Conservation (phyloP, 1,139 yeast species). For the Wickerhamomyces sp. region DNA sequence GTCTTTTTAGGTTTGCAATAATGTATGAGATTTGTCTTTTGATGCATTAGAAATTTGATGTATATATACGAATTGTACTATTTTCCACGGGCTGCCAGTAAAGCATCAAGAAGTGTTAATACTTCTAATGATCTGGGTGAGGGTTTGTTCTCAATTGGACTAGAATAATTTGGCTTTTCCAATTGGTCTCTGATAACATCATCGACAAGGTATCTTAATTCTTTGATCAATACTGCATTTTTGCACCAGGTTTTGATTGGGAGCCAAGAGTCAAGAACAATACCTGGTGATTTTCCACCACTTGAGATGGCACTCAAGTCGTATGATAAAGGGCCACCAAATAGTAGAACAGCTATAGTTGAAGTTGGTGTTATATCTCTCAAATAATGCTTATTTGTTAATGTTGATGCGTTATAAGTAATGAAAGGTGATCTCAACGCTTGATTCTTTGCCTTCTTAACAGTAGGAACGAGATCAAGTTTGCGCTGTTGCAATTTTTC, state of each 20-base stretch:
- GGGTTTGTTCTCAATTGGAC: too few species aligned
- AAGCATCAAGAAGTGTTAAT: too few species aligned
- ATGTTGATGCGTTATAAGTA: slow-evolving; percentile 51
- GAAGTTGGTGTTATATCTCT: slow-evolving; percentile 78
- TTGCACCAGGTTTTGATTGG: slow-evolving; percentile 91
- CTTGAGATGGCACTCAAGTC: slow-evolving; percentile 45
- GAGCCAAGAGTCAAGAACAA: slow-evolving; percentile 72
- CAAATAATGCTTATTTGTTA: slow-evolving; percentile 65
- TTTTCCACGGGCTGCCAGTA: too few species aligned
- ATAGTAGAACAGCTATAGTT: slow-evolving; percentile 63
- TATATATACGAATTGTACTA: too few species aligned
- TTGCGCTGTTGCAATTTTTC: slow-evolving; percentile 20
- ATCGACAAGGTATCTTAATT: slow-evolving; percentile 63
- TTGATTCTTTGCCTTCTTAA: slow-evolving; percentile 20
- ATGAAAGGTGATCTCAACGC: slow-evolving; percentile 48
- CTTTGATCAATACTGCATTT: slow-evolving; percentile 79
- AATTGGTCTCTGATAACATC: slow-evolving; percentile 57
- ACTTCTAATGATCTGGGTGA: too few species aligned
- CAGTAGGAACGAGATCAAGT: slow-evolving; percentile 35
- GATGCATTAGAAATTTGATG: too few species aligned
- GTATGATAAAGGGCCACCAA: slow-evolving; percentile 74
- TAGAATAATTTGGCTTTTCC: slow-evolving; percentile 31
- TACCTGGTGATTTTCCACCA: slow-evolving; percentile 51
- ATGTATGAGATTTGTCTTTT: too few species aligned
- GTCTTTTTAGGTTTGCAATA: background rate